phyloP scores from a whole-genome alignment of 2,329 filamentous ascomycete species.

The Fusarium incarnatum region DNA sequence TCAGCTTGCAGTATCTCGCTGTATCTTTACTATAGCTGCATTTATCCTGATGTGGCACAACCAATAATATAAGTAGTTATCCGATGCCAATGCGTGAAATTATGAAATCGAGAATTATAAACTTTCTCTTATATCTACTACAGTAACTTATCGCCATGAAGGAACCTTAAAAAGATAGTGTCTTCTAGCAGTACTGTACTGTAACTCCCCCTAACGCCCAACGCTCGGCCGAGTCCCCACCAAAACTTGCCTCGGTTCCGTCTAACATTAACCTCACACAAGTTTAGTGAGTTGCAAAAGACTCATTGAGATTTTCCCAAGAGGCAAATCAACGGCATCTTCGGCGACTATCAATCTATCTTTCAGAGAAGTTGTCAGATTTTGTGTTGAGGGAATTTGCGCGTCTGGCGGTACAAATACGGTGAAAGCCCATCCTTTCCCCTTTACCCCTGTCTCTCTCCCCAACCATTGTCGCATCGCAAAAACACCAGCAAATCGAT shows the following conservation, averaged over 20 bases:
- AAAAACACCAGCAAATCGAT: conserved; percentile 15
- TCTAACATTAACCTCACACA: conserved; percentile 9
- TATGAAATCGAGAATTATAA: background rate
- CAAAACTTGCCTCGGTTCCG: conserved; percentile 38
- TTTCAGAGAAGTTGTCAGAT: background rate
- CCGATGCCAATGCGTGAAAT: background rate
- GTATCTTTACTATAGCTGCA: background rate
- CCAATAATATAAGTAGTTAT: background rate
- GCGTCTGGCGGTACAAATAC: conserved; percentile 9
- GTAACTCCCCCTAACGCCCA: conserved; percentile 16
- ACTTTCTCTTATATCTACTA: background rate
- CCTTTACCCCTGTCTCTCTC: background rate
- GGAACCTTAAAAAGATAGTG: background rate
- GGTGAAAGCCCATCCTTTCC: background rate
- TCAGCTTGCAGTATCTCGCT: background rate
- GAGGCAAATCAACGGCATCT: conserved; percentile 5
- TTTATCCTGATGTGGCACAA: background rate
- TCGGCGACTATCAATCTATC: background rate
- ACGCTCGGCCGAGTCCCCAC: conserved; percentile 24
- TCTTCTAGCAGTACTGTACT: background rate
- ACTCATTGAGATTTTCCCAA: conserved; percentile 2
- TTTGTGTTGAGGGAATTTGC: background rate
- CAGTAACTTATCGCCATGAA: background rate
- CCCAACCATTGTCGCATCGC: conserved; percentile 9
- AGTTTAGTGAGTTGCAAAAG: conserved; percentile 8